Base-by-base conservation (phyloP, 805 yeast species). In the Myxozyma neglecta region DNA sequence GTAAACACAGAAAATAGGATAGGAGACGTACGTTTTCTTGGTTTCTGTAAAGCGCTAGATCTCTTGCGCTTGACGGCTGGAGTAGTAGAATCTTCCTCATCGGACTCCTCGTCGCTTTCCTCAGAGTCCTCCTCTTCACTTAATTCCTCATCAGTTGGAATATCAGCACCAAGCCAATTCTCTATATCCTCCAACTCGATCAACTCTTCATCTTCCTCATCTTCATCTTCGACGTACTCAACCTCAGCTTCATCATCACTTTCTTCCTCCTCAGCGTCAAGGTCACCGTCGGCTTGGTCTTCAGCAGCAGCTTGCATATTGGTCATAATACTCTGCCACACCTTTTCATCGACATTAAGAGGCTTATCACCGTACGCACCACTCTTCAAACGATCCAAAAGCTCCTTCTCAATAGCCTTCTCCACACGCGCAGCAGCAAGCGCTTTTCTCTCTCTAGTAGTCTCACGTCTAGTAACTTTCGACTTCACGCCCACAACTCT, bases 301-400 rank as follows among this genome's bases (percentile, higher is more conserved):
- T 82, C 82, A 9, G 44, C 52, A 47, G 76, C 77, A 34, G 77
- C 76, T 58, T 80, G 86, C 68, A 83, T 82, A 65, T 79, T 82
- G 64, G 92, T 91, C 79, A 94, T 83, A 29, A 94, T 96, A 79
- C 86, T 89, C 82, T 88, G 87, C 99, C 99, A 94, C 63, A 94
- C 85, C 77, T 87, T 87, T 72, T 93, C 97, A 71, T 94, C 98
- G 42, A 94, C 98, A 72, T 94, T 94, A 73, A 94, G 80, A 59
- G 99, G 99, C 75, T 93, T 90, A 73, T 94, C 98, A 68, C 99
- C 99, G 73, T 94, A 94, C 1, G 98, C 98, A 64, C 99, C 99
- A 72, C 93, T 86, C 85, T 94, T 94, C 72, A 94, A 83, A 76
- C 99, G 86, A 57, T 92, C 97, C 72, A 94, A 81, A 68, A 94